Conservation (phyloP, 805 yeast genomes). For the Maudiozyma bulderi region DNA sequence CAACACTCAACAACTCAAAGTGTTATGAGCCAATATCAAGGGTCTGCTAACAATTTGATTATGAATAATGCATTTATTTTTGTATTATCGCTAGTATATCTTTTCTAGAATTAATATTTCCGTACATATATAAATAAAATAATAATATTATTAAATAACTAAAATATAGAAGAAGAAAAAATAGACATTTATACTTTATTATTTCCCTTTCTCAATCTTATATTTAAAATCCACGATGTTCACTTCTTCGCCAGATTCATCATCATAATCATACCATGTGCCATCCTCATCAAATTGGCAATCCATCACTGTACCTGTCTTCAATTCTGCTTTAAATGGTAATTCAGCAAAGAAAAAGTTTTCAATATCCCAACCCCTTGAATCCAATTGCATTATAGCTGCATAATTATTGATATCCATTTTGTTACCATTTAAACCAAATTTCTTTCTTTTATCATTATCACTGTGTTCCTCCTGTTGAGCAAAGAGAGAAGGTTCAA, state of each 20-base stretch:
- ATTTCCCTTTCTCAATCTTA: constrained; percentile 39
- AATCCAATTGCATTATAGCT: constrained; percentile 60
- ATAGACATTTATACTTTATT: neutral
- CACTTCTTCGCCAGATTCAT: constrained; percentile 69
- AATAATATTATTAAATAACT: neutral
- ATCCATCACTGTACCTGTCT: constrained; percentile 19
- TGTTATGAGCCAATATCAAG: neutral
- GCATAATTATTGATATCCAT: constrained; percentile 14
- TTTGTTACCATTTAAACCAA: constrained; percentile 14
- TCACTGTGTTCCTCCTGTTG: constrained; percentile 8
- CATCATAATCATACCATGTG: constrained; percentile 96
- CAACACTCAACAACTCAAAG: no score
- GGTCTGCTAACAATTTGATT: neutral
- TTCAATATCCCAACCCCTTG: constrained; percentile 72
- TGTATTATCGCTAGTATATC: neutral
- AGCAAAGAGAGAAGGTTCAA: constrained; percentile 21
- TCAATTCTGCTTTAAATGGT: constrained; percentile 16
- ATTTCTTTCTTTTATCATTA: constrained; percentile 21
- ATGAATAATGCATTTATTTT: neutral
- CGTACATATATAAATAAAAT: neutral
- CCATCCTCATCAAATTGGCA: constrained; percentile 50
- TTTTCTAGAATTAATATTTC: neutral
- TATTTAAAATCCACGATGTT: constrained; percentile 67
- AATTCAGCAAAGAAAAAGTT: constrained; percentile 50
- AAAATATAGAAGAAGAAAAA: neutral